phyloP scores from a whole-genome alignment of 805 yeast genomes.

The Metschnikowia hibisci region DNA sequence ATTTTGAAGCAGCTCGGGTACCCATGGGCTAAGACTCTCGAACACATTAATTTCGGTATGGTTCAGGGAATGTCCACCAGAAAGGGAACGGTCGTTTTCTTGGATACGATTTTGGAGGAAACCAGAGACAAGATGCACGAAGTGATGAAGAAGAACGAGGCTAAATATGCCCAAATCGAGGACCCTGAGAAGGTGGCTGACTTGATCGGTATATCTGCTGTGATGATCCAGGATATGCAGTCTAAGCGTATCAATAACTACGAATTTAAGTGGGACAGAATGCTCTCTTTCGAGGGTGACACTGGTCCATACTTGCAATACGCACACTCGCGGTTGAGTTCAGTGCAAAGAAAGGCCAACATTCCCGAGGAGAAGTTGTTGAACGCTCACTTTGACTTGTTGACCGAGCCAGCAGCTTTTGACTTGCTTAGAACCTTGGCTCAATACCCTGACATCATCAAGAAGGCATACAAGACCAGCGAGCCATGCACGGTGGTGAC shows the following conservation, averaged over 20 bases:
- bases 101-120: slow-evolving; percentile 89
- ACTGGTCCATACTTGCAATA: slow-evolving; percentile 98
- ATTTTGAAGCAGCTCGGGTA: slow-evolving; percentile 85
- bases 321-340: slow-evolving; percentile 95
- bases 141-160: slow-evolving; percentile 89
- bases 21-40: slow-evolving; percentile 77
- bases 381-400: slow-evolving; percentile 54
- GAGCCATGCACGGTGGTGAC: slow-evolving; percentile 96
- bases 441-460: slow-evolving; percentile 86
- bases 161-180: slow-evolving; percentile 86
- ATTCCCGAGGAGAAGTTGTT: slow-evolving; percentile 37
- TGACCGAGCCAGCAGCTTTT: slow-evolving; percentile 68
- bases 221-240: slow-evolving; percentile 99
- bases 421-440: slow-evolving; percentile 72
- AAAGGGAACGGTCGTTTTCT: slow-evolving; percentile 97
- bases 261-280: slow-evolving; percentile 96
- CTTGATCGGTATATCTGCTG: slow-evolving; percentile 92
- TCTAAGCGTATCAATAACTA: slow-evolving; percentile 95
- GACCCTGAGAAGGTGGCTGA: slow-evolving; percentile 95
- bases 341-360: slow-evolving; percentile 82
- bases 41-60: slow-evolving; percentile 94
- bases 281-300: slow-evolving; percentile 98
- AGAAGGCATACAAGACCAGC: slow-evolving; percentile 74
- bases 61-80: slow-evolving; percentile 98
- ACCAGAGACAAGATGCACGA: slow-evolving; percentile 93